Base-by-base conservation (phyloP, 495 filamentous ascomycete species). In the Paragyromitra xinjiangensis region DNA sequence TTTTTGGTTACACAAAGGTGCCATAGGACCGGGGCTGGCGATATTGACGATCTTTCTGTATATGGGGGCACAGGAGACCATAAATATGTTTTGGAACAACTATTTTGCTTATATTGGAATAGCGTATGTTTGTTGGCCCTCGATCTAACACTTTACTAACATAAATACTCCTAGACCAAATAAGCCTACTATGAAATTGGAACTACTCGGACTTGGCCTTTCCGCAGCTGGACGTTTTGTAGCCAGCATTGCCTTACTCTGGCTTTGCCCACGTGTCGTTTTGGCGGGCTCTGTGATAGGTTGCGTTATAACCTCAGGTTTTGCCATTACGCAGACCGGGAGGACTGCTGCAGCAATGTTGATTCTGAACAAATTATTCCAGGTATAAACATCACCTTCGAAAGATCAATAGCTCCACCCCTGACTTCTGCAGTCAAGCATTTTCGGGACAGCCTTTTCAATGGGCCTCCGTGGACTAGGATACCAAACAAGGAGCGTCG, bases 181-280 rank as follows among this genome's bases (percentile, higher is more conserved):
- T 19, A 26, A 12, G 12, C n/a, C 12, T 50, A 29, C 64, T 1
- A 19, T 73, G 9, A 44, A 34, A 3, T 67, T 62, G 63, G 63
- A 73, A 67, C 34, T 67, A 42, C 39, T 73, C n/a, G 71, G 63
- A 37, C 37, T 29, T 45, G 86, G 86, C 9, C 79, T 90, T 29
- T 92, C 92, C 64, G 89, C 89, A 12, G 77, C 87, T 2, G 89
- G 89, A 6, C 88, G 91, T 16, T 93, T 92, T 79, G 53, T 91
- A 0, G 86, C 87, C 34, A 89, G 90, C 3, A 82, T 88, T 26
- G 71, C 86, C 1, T 86, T 88, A 29, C 84, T 87, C 69, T 86
- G 88, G 78, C 77, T 92, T 64, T 90, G 88, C 77, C 91, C 91
- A 0, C 88, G 91, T 34, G 86, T 87, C 83, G 84, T 92, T 24